Percentiles rank a stretch among this genome's conserved stretches.
These are phyloP conservation scores for Thelonectria discophora DNA, from an alignment of 2,329 filamentous ascomycete species.

Conservation along the genomic window DNA sequence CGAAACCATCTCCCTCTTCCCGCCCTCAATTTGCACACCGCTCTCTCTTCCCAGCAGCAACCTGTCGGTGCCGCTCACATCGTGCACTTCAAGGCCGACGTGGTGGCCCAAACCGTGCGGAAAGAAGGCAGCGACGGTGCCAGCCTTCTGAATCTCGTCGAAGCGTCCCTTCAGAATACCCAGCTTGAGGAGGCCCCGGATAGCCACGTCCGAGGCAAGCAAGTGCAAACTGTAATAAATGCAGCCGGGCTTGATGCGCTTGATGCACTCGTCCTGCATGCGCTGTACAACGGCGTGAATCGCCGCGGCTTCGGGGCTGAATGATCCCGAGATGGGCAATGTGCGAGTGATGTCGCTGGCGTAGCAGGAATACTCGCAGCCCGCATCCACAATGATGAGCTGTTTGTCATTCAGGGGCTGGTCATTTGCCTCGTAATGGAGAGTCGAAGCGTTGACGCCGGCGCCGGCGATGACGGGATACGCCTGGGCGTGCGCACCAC, in stretches of 20 bases:
- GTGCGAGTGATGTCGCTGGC: slow-evolving; percentile 91
- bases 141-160: slow-evolving; percentile 61
- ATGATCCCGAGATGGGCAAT: slow-evolving; percentile 77
- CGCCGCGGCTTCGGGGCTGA: slow-evolving; percentile 72
- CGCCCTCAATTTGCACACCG: slow-evolving; percentile 43
- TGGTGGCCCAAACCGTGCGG: slow-evolving; percentile 73
- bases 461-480: slow-evolving; percentile 91
- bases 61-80: slow-evolving; percentile 57
- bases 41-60: slow-evolving; percentile 43
- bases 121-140: slow-evolving; percentile 70
- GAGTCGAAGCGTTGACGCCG: slow-evolving; percentile 81
- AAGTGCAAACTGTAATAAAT: slow-evolving; percentile 77
- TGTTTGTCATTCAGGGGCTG: slow-evolving; percentile 74
- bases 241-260: slow-evolving; percentile 72
- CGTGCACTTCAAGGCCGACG: slow-evolving; percentile 72
- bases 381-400: slow-evolving; percentile 85
- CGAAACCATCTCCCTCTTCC: slow-evolving; percentile 54
- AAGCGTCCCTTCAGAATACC: slow-evolving; percentile 75
- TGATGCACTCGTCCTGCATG: slow-evolving; percentile 83
- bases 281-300: slow-evolving; percentile 81
- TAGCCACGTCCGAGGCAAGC: slow-evolving; percentile 76
- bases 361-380: slow-evolving; percentile 85
- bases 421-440: slow-evolving; percentile 89
- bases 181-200: slow-evolving; percentile 73
- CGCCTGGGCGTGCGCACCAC: slow-evolving; percentile 79